These are phyloP conservation scores for Wolfiporia cocos DNA, from an alignment of 1,284 basidiomycete genomes.

Conservation along the genomic window DNA sequence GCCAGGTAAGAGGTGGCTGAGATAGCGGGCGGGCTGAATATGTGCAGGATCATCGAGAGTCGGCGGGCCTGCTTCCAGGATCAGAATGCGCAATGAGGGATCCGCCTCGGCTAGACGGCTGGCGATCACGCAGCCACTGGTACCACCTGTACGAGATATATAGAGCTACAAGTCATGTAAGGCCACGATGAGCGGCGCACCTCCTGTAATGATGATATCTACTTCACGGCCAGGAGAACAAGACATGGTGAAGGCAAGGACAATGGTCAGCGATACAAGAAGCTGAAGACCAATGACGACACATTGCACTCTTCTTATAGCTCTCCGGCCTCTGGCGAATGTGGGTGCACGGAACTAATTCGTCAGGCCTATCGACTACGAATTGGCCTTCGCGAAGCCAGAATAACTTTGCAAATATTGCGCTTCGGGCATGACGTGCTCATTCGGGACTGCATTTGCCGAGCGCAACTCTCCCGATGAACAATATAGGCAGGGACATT, in stretches of 20 bases:
- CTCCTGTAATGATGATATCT: constrained; percentile 6
- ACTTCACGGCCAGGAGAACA: neutral
- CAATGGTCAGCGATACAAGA: too few relatives aligned
- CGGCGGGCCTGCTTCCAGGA: constrained; percentile 41
- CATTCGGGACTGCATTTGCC: too few relatives aligned
- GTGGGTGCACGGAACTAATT: too few relatives aligned
- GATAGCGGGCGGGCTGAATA: constrained; percentile 44
- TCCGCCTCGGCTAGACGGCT: constrained; percentile 40
- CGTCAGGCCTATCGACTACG: too few relatives aligned
- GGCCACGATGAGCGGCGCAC: neutral
- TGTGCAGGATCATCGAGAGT: constrained; percentile 38
- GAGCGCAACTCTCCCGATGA: too few relatives aligned
- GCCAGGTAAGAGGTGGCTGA: constrained; percentile 31
- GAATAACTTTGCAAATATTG: too few relatives aligned
- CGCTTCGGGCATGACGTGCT: too few relatives aligned
- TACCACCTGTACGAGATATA: constrained; percentile 31
- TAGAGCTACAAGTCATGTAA: neutral
- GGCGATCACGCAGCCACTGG: constrained; percentile 39
- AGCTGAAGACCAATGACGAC: too few relatives aligned
- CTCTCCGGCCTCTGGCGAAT: too few relatives aligned
- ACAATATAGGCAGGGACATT: too few relatives aligned
- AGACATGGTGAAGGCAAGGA: neutral
- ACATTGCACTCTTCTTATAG: too few relatives aligned
- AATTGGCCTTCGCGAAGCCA: too few relatives aligned
- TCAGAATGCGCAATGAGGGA: constrained; percentile 35